Base-by-base conservation (phyloP, 371 early-diverging fungal genomes). In the Mucor indicus region DNA sequence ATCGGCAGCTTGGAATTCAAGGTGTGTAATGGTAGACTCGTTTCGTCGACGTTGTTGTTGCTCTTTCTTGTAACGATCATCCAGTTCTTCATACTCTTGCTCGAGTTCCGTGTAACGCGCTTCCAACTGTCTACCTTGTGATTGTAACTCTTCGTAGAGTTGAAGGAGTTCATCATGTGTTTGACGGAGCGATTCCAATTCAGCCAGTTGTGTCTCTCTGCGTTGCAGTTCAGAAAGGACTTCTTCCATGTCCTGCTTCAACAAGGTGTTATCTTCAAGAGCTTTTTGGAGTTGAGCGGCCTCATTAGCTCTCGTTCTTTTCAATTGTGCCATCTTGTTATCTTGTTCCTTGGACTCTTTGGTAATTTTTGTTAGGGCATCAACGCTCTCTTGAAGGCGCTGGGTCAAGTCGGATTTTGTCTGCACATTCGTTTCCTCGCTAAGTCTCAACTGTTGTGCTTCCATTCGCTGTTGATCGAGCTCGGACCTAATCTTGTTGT, bases 271-370 rank as follows among this genome's bases (percentile, higher is more conserved):
- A 1, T 44, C 12, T 4, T 22, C 44, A 17, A 49, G 38, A 3
- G 55, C 50, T 15, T 55, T 45, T 24, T 49, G 33, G 19, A 55
- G 33, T 3, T 27, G 43, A 23, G 50, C 22, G 12, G 44, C 39
- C 20, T 49, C 44, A 33, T 55, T 50, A 8, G 48, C 38, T 9
- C 41, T 32, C 8, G 33, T 22, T 17, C 30, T 38, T 30, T 59
- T 53, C 3, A 53, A 38, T 13, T 39, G 32, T 16, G 47, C 35
- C 38, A 55, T 55, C 12, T 55, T 50, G 5, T 16, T 5, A 13
- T 55, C 55, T 19, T 43, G 48, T 15, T 38, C 19, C 2, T 36
- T 38, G 19, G 24, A 43, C 17, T 55, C 55, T 17, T 29, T 41
- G 1, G 50, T 50, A 6, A 55, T 16, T 12, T 39, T 29, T 5